Evolutionary conservation across 1,284 basidiomycete species (phyloP).

Genomic region (Takashimella koratensis): DNA sequence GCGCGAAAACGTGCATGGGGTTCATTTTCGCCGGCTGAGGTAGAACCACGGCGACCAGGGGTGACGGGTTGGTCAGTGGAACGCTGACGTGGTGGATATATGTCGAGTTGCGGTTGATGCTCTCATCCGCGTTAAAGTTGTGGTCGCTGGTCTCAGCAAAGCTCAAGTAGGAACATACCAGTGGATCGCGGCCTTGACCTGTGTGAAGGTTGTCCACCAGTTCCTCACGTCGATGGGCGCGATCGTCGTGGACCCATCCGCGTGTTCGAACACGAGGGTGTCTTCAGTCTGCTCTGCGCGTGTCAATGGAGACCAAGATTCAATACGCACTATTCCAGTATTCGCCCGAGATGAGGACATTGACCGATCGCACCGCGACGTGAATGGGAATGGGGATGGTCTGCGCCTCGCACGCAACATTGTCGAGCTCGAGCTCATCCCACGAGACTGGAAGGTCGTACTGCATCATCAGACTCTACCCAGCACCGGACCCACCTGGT

Average conservation of each 20-base stretch:
- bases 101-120: conserved; percentile 9
- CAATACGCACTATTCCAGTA: conserved; percentile 8
- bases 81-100: conserved; percentile 14
- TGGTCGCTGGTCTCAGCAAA: too few relatives aligned
- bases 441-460: conserved; percentile 5
- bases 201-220: conserved; percentile 17
- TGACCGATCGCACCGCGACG: conserved; percentile 4
- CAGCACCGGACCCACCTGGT: too few relatives aligned
- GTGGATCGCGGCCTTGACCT: conserved; percentile 13
- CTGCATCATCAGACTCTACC: too few relatives aligned
- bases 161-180: conserved; percentile 12
- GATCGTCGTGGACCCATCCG: conserved; percentile 1
- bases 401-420: conserved; percentile 5
- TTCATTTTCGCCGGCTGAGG: conserved; percentile 7
- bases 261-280: conserved; percentile 6
- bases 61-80: conserved; percentile 1
- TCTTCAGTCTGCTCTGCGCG: conserved; percentile 11
- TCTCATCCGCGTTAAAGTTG: conserved; percentile 3
- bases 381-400: neutral
- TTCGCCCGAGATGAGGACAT: conserved; percentile 14
- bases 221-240: conserved; percentile 14
- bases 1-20: conserved; percentile 15
- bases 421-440: conserved; percentile 1
- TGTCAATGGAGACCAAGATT: neutral
- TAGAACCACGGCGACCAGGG: conserved; percentile 1